These are phyloP conservation scores for Agapanthus africanus DNA, from an alignment of 106 monocot species.

Conservation along the genomic window DNA sequence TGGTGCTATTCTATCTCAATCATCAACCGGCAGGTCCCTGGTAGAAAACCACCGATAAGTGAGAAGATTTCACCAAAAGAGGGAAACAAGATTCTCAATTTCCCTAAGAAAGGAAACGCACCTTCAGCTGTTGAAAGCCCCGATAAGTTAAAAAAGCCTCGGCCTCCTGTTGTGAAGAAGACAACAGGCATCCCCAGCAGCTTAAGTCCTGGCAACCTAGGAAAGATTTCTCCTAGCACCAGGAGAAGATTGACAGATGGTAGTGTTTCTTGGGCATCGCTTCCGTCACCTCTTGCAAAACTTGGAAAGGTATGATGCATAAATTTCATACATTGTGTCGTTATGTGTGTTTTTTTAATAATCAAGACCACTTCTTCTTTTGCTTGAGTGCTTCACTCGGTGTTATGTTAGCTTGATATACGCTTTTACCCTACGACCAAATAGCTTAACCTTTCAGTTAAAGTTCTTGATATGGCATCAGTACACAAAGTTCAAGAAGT, in stretches of 20 bases:
- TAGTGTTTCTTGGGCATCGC: no score
- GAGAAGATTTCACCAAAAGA: constrained; percentile 39
- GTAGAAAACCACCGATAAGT: constrained; percentile 22
- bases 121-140: constrained; percentile 22
- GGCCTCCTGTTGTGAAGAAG: constrained; percentile 32
- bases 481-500: no score
- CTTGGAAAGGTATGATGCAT: constrained; percentile 97
- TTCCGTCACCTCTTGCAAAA: constrained; percentile 50
- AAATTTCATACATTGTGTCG: no score
- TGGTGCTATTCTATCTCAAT: no score
- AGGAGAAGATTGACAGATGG: no score
- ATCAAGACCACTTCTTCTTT: no score
- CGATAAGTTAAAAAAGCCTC: constrained; percentile 25
- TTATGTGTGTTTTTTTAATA: no score
- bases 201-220: constrained; percentile 34
- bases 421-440: no score
- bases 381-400: no score
- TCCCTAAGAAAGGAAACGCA: constrained; percentile 25
- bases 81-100: constrained; percentile 25
- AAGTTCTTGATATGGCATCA: no score
- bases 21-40: constrained; percentile 55
- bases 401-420: no score
- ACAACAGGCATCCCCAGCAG: constrained; percentile 17
- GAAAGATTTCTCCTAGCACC: constrained; percentile 33
- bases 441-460: no score